These are phyloP conservation scores for Nitzschia putrida DNA, from an alignment of 108 stramenopile species.

Conservation along the genomic window DNA sequence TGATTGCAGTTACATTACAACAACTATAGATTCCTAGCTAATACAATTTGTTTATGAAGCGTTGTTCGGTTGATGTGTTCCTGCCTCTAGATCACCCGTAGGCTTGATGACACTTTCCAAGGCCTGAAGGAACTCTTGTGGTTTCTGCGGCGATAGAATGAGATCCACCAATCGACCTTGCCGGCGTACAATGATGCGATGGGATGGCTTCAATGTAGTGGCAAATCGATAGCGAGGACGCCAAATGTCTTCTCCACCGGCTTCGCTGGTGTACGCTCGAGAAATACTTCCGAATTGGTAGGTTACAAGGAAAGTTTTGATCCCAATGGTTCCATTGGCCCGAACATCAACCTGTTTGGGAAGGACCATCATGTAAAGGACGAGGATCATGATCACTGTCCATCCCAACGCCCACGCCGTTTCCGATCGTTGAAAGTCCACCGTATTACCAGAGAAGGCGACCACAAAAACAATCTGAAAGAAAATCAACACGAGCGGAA, in stretches of 20 bases:
- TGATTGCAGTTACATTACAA: not conserved
- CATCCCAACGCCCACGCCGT: conserved; percentile 26
- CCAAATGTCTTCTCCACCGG: not conserved
- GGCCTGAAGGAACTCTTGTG: conserved; percentile 21
- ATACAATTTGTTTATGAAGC: not conserved
- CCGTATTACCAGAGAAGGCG: not conserved
- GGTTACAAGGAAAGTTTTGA: conserved; percentile 34
- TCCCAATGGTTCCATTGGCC: conserved; percentile 33
- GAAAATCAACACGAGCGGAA: conserved; percentile 17
- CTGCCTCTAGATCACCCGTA: not conserved
- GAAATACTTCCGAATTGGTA: conserved; percentile 25
- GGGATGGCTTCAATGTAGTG: conserved; percentile 10
- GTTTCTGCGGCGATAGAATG: conserved; percentile 20
- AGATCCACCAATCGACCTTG: conserved; percentile 25
- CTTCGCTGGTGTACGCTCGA: conserved; percentile 13
- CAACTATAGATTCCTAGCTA: not conserved
- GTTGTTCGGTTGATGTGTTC: not conserved
- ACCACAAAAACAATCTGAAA: conserved; percentile 9
- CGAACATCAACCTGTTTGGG: conserved; percentile 35
- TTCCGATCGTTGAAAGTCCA: conserved; percentile 18
- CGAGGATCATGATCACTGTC: conserved; percentile 18
- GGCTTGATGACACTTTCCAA: conserved; percentile 19
- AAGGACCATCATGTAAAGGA: conserved; percentile 22
- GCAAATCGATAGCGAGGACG: conserved; percentile 10
- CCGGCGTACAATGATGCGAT: conserved; percentile 16